Evolutionary conservation across 257 asterid species (phyloP), one percentile per base, ranked within the genome.

Genomic region (Solanum infundibuliforme): DNA sequence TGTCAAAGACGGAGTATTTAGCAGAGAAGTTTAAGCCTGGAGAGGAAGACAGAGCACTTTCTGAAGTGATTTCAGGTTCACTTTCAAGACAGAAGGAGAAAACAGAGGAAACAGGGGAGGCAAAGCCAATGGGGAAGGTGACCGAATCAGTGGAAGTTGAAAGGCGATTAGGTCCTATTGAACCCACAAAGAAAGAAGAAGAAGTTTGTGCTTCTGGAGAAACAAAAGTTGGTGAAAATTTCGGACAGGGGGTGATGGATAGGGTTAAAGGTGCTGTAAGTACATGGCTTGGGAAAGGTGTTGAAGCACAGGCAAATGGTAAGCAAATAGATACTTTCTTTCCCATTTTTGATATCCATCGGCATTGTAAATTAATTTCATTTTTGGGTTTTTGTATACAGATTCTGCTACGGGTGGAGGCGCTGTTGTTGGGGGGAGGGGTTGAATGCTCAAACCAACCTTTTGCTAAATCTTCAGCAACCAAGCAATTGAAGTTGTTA

Each of bases 31-130:
- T 95, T 5, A 91, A 88, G 87, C 98, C 98, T 0, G 93, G 98
- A 0, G 99, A 95, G 2, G 99, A 96, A 38, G 99, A 95, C 35
- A 94, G 89, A 88, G 98, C 94, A 6, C 84, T 96, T 1, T 96
- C 99, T 0, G 92, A 93, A 41, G 91, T 86, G 84, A 95, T 96
- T 52, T 88, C 92, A 0, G 94, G 89, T 4, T 87, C 91, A 0
- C 83, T 94, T 8, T 92, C 90, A 16, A 90, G 68, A 90, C 91
- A 88, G 66, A 90, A 91, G 87, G 94, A 81, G 31, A 88, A 73
- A 27, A 34, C 58, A 29, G 92, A 18, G 87, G 84, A 86, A 48
- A 18, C 86, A 6, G 87, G 62, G 52, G 90, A 83, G 74, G 39
- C 32, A 29, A 89, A 38, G 79, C 83, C 88, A 41, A n/a, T 35